Evolutionary conservation across 805 yeast species (phyloP).

Genomic region (Wickerhamomyces chaumierensis): DNA sequence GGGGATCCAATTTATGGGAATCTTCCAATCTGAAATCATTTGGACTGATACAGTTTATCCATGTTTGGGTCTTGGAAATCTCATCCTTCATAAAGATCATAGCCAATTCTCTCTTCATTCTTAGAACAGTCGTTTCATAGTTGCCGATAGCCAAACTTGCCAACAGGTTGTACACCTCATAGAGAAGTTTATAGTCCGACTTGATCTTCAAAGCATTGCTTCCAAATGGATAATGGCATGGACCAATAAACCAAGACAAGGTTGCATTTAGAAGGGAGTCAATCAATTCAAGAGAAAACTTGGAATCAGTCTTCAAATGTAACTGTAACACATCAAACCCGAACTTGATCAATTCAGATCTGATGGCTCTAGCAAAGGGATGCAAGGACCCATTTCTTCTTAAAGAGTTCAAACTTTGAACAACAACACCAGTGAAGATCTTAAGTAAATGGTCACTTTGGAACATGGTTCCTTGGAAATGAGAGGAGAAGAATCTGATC

Average conservation of each 20-base stretch:
- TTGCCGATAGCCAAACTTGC: conserved; percentile 10
- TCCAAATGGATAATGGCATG: conserved; percentile 71
- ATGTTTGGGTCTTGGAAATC: conserved; percentile 55
- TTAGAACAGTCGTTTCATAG: conserved; percentile 19
- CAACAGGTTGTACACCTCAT: conserved; percentile 29
- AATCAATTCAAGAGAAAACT: conserved; percentile 32
- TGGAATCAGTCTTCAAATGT: conserved; percentile 38
- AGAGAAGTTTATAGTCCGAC: conserved; percentile 52
- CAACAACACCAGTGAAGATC: conserved; percentile 50
- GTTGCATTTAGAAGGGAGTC: conserved; percentile 48
- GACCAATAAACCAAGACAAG: conserved; percentile 65
- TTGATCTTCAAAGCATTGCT: conserved; percentile 62
- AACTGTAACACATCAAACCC: conserved; percentile 52
- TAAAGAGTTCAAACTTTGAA: conserved; percentile 42
- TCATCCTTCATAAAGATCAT: conserved; percentile 67
- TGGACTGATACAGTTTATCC: conserved; percentile 42
- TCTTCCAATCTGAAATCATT: conserved; percentile 17
- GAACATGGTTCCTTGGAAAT: conserved; percentile 67
- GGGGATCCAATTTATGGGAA: conserved; percentile 24
- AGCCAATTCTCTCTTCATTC: conserved; percentile 38
- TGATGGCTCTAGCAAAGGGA: conserved; percentile 64
- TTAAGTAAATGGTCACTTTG: conserved; percentile 62
- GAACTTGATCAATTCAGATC: conserved; percentile 66
- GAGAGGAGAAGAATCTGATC: conserved; percentile 58
- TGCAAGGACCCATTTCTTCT: conserved; percentile 55